A percentile compares a stretch with the other conserved stretches of the same genome.
phyloP scores from a whole-genome alignment of 176 grass and related monocot genomes.

The Cymbopogon citratus region DNA sequence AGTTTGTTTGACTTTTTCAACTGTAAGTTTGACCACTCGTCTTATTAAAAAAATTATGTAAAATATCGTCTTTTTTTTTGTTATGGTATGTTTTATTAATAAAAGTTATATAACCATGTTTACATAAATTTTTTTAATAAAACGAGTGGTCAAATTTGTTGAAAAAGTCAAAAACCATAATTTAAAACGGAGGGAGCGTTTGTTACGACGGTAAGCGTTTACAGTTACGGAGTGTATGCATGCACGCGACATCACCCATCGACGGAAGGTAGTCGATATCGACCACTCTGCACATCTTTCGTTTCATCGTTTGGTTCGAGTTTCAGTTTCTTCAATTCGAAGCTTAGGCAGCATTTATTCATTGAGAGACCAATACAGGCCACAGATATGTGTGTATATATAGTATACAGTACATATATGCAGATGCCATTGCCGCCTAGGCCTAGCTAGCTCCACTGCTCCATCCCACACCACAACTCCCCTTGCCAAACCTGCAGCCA shows the following conservation, averaged over 20 bases:
- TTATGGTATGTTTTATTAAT: too few relatives aligned
- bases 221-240: too few relatives aligned
- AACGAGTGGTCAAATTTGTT: too few relatives aligned
- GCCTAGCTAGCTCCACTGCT: background rate
- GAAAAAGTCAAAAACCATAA: too few relatives aligned
- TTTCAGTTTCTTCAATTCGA: background rate
- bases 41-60: too few relatives aligned
- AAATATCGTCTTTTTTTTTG: too few relatives aligned
- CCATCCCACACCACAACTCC: background rate
- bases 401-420: background rate
- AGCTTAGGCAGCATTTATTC: background rate
- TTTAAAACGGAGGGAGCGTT: too few relatives aligned
- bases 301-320: background rate
- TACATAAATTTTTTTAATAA: too few relatives aligned
- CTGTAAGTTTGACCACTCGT: too few relatives aligned
- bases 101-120: too few relatives aligned
- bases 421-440: background rate
- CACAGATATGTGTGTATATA: background rate
- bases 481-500: background rate
- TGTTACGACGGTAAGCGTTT: too few relatives aligned
- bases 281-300: background rate
- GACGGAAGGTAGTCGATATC: background rate
- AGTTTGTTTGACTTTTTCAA: too few relatives aligned
- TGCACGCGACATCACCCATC: background rate
- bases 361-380: background rate